Evolutionary conservation across 2,329 filamentous ascomycete genomes (phyloP), one percentile per base, ranked within the genome.

Genomic region (Nannizziopsis arthrosporioides): DNA sequence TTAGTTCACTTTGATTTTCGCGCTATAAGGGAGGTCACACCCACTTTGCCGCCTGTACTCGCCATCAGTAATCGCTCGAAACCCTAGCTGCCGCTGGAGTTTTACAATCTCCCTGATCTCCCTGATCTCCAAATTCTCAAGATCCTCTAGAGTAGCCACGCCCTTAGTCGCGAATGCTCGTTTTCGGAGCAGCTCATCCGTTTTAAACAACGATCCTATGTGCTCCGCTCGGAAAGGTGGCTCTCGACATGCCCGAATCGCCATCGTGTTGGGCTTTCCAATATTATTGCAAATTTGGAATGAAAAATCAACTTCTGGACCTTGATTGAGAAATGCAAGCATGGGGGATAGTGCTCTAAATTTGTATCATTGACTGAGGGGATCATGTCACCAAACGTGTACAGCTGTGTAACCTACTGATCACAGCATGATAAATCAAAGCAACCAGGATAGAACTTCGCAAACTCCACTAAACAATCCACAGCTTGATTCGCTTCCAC

Each of bases 151-250:
- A 6, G 71, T 66, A 37, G 73, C 61, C 55, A 75, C 68, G 50
- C 77, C 76, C 47, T 77, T 74, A 54, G 81, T 71, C 51, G 73
- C 64, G 60, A 74, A 62, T 54, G 73, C 68, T 63, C 82, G 73
- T 42, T 76, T 75, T 41, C 77, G 69, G 11, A 83, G 70, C 19
- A 86, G 73, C 44, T 74, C 66, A 45, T 77, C 64, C 1, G 82
- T 81, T 30, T 82, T 79, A 50, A 85, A 75, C 30, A 86, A 71
- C 11, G 81, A 85, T 43, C 82, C 82, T 52, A 84, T 74, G 55
- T 86, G 82, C 66, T 86, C 82, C 51, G 81, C 81, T 60, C 83
- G 75, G 66, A 84, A 85, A 43, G 79, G 81, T 37, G 78, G 76
- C 51, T 67, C 63, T 53, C 66, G 66, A 52, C 61, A 68, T 3